These are phyloP conservation scores for Pneumocystis canis DNA, from an alignment of 1,139 yeast species.

Conservation along the genomic window DNA sequence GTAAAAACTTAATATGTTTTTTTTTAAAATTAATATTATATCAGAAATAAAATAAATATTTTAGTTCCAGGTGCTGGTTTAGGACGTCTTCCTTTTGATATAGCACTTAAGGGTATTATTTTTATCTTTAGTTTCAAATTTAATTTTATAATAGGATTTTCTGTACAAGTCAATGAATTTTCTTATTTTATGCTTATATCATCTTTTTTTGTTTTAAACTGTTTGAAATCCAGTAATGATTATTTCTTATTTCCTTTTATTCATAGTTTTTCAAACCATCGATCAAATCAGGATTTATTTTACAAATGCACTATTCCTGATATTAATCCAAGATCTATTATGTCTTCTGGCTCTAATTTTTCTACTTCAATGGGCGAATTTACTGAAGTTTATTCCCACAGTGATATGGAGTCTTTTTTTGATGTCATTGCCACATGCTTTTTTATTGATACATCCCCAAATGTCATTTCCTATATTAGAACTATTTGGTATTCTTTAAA, in stretches of 20 bases:
- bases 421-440: constrained; percentile 45
- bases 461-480: constrained; percentile 53
- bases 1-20: constrained; percentile 13
- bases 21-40: constrained; percentile 1
- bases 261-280: constrained; percentile 61
- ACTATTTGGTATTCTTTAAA: constrained; percentile 41
- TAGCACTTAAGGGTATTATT: constrained; percentile 35
- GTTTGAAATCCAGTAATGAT: constrained; percentile 36
- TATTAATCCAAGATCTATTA: constrained; percentile 19
- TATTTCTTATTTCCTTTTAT: constrained; percentile 56
- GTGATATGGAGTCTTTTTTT: constrained; percentile 17
- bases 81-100: constrained; percentile 62
- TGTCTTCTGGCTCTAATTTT: constrained; percentile 26
- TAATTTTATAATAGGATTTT: constrained; percentile 30
- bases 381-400: constrained; percentile 50
- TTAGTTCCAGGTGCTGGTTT: constrained; percentile 77
- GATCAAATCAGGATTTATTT: constrained; percentile 37
- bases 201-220: constrained; percentile 51
- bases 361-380: constrained; percentile 74
- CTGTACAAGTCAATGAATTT: constrained; percentile 74
- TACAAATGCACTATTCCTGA: constrained; percentile 36
- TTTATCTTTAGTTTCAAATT: background rate
- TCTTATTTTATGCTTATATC: constrained; percentile 67
- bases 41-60: constrained; percentile 33
- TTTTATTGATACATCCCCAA: constrained; percentile 67